Percentiles rank a stretch among this genome's conserved stretches.
These are phyloP conservation scores for Solanum hybrid DNA, from an alignment of 305 asterid genomes.

Conservation along the genomic window DNA sequence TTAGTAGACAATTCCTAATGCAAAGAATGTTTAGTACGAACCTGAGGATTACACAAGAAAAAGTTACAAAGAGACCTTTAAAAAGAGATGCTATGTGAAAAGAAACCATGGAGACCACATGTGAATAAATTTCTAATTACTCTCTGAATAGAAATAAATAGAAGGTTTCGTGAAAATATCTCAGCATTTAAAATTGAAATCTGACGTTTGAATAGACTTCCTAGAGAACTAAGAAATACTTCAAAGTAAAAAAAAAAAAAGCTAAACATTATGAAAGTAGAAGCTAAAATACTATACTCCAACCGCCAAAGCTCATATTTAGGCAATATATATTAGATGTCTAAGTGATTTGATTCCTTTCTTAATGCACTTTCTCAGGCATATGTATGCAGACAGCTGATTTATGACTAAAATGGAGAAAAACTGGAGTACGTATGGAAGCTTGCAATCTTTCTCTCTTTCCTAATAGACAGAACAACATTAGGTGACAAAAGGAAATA, in stretches of 20 bases:
- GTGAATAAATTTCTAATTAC: neutral
- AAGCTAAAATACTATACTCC: neutral
- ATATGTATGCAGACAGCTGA: neutral
- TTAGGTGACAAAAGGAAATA: neutral
- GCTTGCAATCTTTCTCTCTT: neutral
- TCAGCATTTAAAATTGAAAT: neutral
- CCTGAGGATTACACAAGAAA: neutral
- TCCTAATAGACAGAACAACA: neutral
- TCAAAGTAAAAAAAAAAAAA: neutral
- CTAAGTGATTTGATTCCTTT: neutral
- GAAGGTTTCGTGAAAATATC: neutral
- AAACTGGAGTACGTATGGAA: neutral
- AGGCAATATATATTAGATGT: neutral
- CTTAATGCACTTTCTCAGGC: neutral
- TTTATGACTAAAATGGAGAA: neutral
- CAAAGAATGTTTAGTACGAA: neutral
- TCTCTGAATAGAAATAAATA: neutral
- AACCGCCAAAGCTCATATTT: neutral
- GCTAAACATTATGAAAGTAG: neutral
- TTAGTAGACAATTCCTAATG: slow-evolving; percentile 1
- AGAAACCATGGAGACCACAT: neutral
- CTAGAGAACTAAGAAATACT: neutral
- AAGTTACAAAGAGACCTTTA: neutral
- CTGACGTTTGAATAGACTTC: neutral
- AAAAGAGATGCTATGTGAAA: neutral